Evolutionary conservation across 441 rosid species (phyloP), one percentile per base, ranked within the genome.

Genomic region (Gossypium trilobum): DNA sequence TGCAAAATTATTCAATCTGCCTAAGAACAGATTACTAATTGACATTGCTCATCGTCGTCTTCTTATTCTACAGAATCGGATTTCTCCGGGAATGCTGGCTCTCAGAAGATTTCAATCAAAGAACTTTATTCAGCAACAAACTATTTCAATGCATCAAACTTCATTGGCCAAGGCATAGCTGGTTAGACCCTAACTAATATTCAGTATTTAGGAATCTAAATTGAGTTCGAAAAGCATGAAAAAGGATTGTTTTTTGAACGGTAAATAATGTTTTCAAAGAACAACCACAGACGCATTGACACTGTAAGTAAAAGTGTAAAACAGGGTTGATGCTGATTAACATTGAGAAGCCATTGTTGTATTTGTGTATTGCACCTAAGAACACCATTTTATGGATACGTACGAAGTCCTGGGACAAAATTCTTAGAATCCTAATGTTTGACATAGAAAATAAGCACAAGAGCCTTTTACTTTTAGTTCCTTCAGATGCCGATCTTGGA

Each of bases 111-210:
- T 70, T 72, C 87, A 2, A 19, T 79, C 4, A 81, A 79, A 74
- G 82, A 84, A 78, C 77, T 88, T 63, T 81, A 78, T 77, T 74
- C 73, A 39, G 87, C 89, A 2, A 86, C 90, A 51, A 78, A 86
- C 79, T 76, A 81, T 59, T 83, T 88, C 44, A 62, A 72, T 58
- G 82, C 81, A 56, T 57, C 80, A 3, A 85, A 88, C 82, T 85
- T 77, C 82, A 84, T 86, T 14, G 90, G 92, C 64, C 87, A 84
- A 78, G 92, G 90, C 51, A 76, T 82, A 50, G 89, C 89, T 16
- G 89, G 89, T 87, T 23, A 80, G 85, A 68, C 56, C 19, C 71
- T 20, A 46, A 31, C 4, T 50, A 25, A n/a, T 29, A 57, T 59
- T 4, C 39, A 1, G 42, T 46, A 25, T 44, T 14, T 23, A 39